phyloP scores from a whole-genome alignment of 2,329 filamentous ascomycete genomes.

The Sporothrix globosa region DNA sequence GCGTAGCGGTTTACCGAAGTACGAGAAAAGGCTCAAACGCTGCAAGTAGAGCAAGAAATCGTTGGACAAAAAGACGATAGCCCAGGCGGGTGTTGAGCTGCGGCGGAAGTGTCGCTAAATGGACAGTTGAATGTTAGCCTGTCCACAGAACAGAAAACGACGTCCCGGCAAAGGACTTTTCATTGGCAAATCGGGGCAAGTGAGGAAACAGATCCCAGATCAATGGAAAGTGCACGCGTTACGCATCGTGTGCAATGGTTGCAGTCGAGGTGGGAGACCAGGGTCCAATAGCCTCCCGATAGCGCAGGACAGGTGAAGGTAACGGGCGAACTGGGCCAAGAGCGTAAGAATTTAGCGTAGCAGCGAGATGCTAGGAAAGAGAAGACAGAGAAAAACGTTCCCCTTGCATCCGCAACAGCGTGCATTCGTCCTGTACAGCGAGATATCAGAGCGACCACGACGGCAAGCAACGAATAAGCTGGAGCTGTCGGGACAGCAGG shows the following conservation, averaged over 20 bases:
- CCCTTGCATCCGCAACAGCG: constrained; percentile 27
- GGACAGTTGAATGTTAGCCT: background rate
- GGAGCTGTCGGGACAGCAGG: background rate
- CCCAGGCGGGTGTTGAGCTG: too few species aligned
- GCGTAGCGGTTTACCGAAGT: background rate
- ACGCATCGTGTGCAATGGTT: constrained; percentile 10
- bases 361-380: background rate
- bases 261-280: constrained; percentile 7
- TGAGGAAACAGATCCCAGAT: background rate
- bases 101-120: background rate
- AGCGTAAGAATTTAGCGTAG: background rate
- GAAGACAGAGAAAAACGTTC: background rate
- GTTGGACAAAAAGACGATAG: background rate
- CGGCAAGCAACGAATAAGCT: constrained; percentile 12
- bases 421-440: background rate
- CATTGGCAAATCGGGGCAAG: background rate
- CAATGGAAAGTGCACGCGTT: constrained; percentile 13
- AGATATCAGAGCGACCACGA: constrained; percentile 5
- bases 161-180: background rate
- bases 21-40: constrained; percentile 5
- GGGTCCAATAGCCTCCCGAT: constrained; percentile 14
- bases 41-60: background rate
- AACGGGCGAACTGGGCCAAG: background rate
- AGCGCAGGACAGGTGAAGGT: constrained; percentile 10
- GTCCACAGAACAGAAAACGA: background rate